Conservation (phyloP, 1,284 basidiomycete species). For the Fomitopsis schrenkii region DNA sequence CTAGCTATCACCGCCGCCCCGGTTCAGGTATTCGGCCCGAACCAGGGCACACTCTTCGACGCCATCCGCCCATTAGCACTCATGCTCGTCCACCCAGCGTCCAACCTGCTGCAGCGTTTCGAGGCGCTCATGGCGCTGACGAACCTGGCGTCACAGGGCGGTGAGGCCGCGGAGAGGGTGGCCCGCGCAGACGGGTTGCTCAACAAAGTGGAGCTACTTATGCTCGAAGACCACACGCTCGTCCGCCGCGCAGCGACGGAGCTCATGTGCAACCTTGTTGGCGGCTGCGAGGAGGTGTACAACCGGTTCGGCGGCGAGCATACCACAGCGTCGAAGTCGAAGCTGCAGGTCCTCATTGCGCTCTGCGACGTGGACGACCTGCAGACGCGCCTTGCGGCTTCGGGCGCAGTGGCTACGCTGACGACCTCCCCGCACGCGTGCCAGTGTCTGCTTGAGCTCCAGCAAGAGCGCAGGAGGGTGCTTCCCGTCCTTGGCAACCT, state of each 20-base stretch:
- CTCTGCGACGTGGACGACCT: constrained; percentile 82
- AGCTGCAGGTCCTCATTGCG: constrained; percentile 80
- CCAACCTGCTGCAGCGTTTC: constrained; percentile 81
- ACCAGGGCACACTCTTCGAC: constrained; percentile 73
- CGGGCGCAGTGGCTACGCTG: constrained; percentile 81
- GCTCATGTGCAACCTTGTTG: constrained; percentile 90
- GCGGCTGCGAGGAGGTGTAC: constrained; percentile 72
- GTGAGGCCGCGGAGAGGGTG: constrained; percentile 62
- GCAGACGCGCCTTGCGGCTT: constrained; percentile 78
- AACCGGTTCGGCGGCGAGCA: constrained; percentile 55
- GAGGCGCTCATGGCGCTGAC: constrained; percentile 95
- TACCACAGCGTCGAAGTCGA: constrained; percentile 45
- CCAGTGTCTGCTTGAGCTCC: constrained; percentile 54
- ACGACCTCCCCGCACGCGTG: constrained; percentile 64
- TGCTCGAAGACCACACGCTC: constrained; percentile 81
- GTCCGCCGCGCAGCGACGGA: constrained; percentile 87
- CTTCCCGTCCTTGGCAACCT: constrained; percentile 61
- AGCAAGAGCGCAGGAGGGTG: constrained; percentile 54
- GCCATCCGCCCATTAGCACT: constrained; percentile 74
- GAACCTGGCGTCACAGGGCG: constrained; percentile 82
- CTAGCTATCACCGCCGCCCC: constrained; percentile 91
- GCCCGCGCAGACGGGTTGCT: constrained; percentile 59
- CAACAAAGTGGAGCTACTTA: constrained; percentile 71
- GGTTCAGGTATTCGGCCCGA: constrained; percentile 83
- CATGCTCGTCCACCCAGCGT: constrained; percentile 63